Percentiles rank a stretch among this genome's conserved stretches.
Evolutionary conservation across 257 asterid genomes (phyloP).

Genomic region (Knoxia roxburghii): DNA sequence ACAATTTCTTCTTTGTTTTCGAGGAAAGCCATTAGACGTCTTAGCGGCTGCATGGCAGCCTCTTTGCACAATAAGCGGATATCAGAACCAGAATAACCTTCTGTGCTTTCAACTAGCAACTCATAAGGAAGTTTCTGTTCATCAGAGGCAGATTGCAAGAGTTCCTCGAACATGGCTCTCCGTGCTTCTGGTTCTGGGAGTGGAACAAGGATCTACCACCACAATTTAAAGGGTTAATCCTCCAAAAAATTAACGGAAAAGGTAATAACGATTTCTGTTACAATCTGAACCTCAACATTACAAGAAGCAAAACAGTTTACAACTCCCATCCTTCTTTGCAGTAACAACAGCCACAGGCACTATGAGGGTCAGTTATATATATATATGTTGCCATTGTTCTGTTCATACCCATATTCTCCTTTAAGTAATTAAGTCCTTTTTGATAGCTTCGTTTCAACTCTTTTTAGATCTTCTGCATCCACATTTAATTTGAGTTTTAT

Average conservation of each 20-base stretch:
- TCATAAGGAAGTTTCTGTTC: constrained; percentile 66
- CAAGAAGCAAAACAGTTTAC: no score
- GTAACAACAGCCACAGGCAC: no score
- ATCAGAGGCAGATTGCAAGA: constrained; percentile 49
- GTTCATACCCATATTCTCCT: no score
- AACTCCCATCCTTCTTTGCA: no score
- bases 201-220: constrained; percentile 78
- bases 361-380: no score
- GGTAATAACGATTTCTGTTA: not conserved
- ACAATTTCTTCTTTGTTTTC: constrained; percentile 58
- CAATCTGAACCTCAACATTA: no score
- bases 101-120: constrained; percentile 59
- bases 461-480: no score
- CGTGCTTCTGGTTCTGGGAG: constrained; percentile 97
- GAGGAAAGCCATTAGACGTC: constrained; percentile 71
- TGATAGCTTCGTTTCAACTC: no score
- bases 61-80: constrained; percentile 89
- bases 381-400: no score
- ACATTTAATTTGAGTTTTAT: no score
- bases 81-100: constrained; percentile 94
- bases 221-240: constrained; percentile 7
- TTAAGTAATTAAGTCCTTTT: no score
- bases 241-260: not conserved
- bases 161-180: constrained; percentile 79
- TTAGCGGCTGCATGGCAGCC: constrained; percentile 95